Percentiles rank a stretch among this genome's conserved stretches.
phyloP scores from a whole-genome alignment of 495 filamentous ascomycete genomes.

The Chlorociboria aeruginascens region DNA sequence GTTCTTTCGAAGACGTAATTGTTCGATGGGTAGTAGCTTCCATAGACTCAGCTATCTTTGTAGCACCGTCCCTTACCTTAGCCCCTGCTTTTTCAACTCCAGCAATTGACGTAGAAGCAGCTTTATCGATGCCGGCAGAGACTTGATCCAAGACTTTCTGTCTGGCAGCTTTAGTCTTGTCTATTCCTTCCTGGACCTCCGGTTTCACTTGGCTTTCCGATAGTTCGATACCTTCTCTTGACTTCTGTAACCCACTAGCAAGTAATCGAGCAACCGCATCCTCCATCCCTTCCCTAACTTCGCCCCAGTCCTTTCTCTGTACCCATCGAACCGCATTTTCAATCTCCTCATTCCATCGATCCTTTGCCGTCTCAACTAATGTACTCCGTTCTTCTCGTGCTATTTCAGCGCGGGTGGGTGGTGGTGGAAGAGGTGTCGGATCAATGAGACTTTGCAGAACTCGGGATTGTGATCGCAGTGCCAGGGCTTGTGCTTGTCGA shows the following conservation, averaged over 20 bases:
- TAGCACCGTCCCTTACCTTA: constrained; percentile 2
- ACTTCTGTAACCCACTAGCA: constrained; percentile 18
- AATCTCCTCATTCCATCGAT: constrained; percentile 69
- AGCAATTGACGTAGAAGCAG: constrained; percentile 4
- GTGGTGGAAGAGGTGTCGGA: constrained; percentile 22
- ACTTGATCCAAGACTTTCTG: constrained; percentile 5
- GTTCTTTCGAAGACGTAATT: constrained; percentile 1
- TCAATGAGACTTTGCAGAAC: constrained; percentile 44
- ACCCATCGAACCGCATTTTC: constrained; percentile 54
- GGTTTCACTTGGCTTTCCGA: constrained; percentile 21
- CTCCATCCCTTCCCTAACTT: constrained; percentile 43
- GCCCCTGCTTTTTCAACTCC: constrained; percentile 4
- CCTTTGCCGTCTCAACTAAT: constrained; percentile 56
- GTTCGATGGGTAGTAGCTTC: not conserved
- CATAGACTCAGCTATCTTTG: not conserved
- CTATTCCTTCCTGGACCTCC: constrained; percentile 23
- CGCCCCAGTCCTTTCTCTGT: constrained; percentile 51
- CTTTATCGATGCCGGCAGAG: constrained; percentile 8
- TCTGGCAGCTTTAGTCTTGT: constrained; percentile 11
- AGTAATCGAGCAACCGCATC: constrained; percentile 21
- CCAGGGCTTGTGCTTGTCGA: constrained; percentile 54
- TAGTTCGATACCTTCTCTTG: constrained; percentile 19
- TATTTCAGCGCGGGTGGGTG: constrained; percentile 30
- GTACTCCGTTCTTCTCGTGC: constrained; percentile 25
- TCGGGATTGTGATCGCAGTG: constrained; percentile 59